A percentile compares a stretch with the other conserved stretches of the same genome.
These are phyloP conservation scores for Fusarium tuaranense DNA, from an alignment of 2,329 filamentous ascomycete genomes.

Conservation along the genomic window DNA sequence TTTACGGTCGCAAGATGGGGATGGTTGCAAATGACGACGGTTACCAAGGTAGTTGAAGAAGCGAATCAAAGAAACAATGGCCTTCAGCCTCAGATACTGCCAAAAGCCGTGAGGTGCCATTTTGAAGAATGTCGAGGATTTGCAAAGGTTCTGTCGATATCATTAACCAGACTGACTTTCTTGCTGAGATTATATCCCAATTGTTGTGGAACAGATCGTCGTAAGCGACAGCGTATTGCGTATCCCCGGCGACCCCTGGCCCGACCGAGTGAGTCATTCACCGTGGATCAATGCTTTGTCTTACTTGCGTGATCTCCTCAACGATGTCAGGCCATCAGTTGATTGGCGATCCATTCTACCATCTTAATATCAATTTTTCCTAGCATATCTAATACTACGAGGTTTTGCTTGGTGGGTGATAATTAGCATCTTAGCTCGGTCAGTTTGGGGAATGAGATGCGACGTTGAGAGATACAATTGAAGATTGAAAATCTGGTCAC, in stretches of 20 bases:
- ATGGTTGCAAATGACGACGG: slow-evolving; percentile 17
- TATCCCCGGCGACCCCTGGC: not conserved
- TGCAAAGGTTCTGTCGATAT: not conserved
- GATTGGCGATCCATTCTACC: not conserved
- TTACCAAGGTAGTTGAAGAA: slow-evolving; percentile 28
- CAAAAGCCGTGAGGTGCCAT: slow-evolving; percentile 20
- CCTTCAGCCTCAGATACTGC: slow-evolving; percentile 32
- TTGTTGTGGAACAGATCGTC: not conserved
- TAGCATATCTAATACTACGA: not conserved
- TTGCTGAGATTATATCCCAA: not conserved
- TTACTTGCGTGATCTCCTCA: not conserved
- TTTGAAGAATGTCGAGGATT: not conserved
- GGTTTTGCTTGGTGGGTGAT: not conserved
- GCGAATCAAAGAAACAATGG: slow-evolving; percentile 24
- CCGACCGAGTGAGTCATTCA: not conserved
- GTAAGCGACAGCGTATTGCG: not conserved
- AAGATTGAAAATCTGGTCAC: not conserved
- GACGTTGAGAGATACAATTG: not conserved
- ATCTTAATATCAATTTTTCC: not conserved
- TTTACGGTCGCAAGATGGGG: slow-evolving; percentile 25
- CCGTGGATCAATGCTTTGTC: not conserved
- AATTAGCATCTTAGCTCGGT: not conserved
- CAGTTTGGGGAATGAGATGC: not conserved
- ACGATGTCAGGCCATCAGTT: not conserved
- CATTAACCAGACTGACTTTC: not conserved